Conservation (phyloP, 331 rosid genomes). For the Saraca asoca region DNA sequence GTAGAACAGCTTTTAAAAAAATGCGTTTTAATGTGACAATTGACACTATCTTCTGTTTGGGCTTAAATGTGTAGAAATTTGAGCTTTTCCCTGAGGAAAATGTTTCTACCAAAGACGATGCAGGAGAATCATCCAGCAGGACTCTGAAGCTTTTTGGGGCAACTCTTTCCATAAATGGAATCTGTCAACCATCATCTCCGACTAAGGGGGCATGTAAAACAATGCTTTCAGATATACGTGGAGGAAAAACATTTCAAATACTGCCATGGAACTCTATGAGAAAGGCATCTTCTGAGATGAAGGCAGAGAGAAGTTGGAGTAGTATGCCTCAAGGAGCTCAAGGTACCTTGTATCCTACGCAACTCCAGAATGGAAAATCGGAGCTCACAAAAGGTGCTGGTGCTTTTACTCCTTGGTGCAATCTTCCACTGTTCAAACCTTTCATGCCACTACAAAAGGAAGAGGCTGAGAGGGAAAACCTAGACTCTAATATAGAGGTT, state of each 20-base stretch:
- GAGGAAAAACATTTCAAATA: slow-evolving; percentile 22
- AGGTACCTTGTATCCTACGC: slow-evolving; percentile 31
- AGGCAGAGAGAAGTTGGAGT: too few relatives aligned
- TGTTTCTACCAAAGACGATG: slow-evolving; percentile 35
- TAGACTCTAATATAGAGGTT: slow-evolving; percentile 35
- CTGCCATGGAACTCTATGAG: too few relatives aligned
- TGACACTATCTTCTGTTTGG: slow-evolving; percentile 30
- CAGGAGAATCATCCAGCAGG: slow-evolving; percentile 44
- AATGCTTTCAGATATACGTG: slow-evolving; percentile 7
- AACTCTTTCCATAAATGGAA: slow-evolving; percentile 52
- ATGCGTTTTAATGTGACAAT: not conserved
- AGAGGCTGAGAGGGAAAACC: slow-evolving; percentile 29
- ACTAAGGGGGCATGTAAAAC: slow-evolving; percentile 33
- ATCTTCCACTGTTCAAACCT: slow-evolving; percentile 30
- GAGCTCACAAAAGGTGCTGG: slow-evolving; percentile 34
- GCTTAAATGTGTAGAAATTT: slow-evolving; percentile 47
- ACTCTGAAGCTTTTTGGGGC: slow-evolving; percentile 78
- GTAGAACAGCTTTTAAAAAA: not conserved
- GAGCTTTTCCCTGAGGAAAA: slow-evolving; percentile 41
- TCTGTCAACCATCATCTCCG: slow-evolving; percentile 38
- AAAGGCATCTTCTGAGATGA: too few relatives aligned
- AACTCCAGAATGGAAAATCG: slow-evolving; percentile 38
- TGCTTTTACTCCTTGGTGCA: slow-evolving; percentile 44
- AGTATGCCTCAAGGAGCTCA: slow-evolving; percentile 18
- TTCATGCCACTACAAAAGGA: slow-evolving; percentile 36